A percentile compares a stretch with the other conserved stretches of the same genome.
phyloP scores from a whole-genome alignment of 2,329 filamentous ascomycete genomes.

The Gnomoniopsis sp. region DNA sequence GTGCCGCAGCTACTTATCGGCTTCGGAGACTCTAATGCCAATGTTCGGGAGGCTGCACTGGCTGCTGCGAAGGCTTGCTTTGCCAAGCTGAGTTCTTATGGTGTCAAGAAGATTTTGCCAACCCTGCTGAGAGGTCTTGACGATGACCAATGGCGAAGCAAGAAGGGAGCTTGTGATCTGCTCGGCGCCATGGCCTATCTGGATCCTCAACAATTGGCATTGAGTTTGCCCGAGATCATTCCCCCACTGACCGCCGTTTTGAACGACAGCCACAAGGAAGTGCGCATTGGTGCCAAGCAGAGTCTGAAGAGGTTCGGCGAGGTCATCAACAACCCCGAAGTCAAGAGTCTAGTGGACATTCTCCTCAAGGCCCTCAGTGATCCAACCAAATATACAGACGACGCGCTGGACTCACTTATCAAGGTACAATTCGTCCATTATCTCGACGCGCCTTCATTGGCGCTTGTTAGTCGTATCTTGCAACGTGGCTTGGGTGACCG shows the following conservation, averaged over 20 bases:
- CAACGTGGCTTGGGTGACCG: constrained; percentile 88
- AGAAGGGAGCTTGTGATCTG: constrained; percentile 95
- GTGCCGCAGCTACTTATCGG: constrained; percentile 85
- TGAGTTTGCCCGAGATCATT: constrained; percentile 93
- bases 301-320: constrained; percentile 97
- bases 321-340: constrained; percentile 96
- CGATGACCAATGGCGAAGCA: constrained; percentile 95
- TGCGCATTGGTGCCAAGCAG: constrained; percentile 85
- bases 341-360: constrained; percentile 87
- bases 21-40: constrained; percentile 83
- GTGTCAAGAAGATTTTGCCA: constrained; percentile 91
- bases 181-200: constrained; percentile 98
- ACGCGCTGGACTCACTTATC: constrained; percentile 88
- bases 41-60: constrained; percentile 89
- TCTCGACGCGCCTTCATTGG: constrained; percentile 92
- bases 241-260: constrained; percentile 89
- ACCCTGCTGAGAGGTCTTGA: constrained; percentile 89
- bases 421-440: constrained; percentile 99
- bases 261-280: constrained; percentile 98
- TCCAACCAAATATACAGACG: constrained; percentile 94
- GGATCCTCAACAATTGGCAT: constrained; percentile 88
- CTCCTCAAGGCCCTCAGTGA: constrained; percentile 96
- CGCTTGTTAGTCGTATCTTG: constrained; percentile 89
- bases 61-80: constrained; percentile 95
- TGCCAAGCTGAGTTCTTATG: constrained; percentile 86